phyloP scores from a whole-genome alignment of 768 basidiomycete species.

The Tylopilus rubrobrunneus region DNA sequence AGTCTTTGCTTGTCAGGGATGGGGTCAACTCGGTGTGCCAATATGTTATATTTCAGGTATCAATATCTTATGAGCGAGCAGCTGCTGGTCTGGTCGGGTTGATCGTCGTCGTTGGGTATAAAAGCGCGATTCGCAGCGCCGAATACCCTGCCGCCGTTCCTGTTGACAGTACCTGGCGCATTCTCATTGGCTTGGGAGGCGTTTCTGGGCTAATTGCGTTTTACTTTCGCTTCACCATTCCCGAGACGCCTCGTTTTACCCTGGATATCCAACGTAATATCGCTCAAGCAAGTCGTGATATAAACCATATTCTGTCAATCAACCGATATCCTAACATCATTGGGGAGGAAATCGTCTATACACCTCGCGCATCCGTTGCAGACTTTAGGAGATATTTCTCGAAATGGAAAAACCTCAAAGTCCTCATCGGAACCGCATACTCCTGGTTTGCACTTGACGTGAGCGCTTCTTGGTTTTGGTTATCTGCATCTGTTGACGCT shows the following conservation, averaged over 20 bases:
- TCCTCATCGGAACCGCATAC: conserved; percentile 72
- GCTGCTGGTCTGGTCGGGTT: conserved; percentile 66
- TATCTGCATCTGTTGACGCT: background rate
- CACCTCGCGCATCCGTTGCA: conserved; percentile 58
- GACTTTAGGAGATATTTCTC: conserved; percentile 71
- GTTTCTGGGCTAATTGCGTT: conserved; percentile 75
- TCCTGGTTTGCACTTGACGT: conserved; percentile 91
- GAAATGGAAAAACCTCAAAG: conserved; percentile 72
- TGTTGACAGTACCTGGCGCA: conserved; percentile 79
- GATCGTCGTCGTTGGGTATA: conserved; percentile 62
- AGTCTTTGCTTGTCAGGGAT: conserved; percentile 84
- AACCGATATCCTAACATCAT: conserved; percentile 36
- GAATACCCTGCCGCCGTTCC: conserved; percentile 36
- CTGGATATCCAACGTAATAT: conserved; percentile 87
- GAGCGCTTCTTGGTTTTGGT: conserved; percentile 22
- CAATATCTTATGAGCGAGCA: conserved; percentile 18
- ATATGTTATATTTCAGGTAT: background rate
- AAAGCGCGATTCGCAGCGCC: conserved; percentile 45
- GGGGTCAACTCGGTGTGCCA: conserved; percentile 73
- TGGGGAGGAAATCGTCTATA: conserved; percentile 47
- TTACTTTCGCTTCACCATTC: conserved; percentile 89
- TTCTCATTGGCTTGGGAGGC: conserved; percentile 83
- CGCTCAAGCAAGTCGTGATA: conserved; percentile 66
- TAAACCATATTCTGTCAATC: conserved; percentile 55
- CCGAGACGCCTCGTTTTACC: conserved; percentile 86